phyloP scores from a whole-genome alignment of 2,329 filamentous ascomycete species.

The Chaetomiaceae sp. region DNA sequence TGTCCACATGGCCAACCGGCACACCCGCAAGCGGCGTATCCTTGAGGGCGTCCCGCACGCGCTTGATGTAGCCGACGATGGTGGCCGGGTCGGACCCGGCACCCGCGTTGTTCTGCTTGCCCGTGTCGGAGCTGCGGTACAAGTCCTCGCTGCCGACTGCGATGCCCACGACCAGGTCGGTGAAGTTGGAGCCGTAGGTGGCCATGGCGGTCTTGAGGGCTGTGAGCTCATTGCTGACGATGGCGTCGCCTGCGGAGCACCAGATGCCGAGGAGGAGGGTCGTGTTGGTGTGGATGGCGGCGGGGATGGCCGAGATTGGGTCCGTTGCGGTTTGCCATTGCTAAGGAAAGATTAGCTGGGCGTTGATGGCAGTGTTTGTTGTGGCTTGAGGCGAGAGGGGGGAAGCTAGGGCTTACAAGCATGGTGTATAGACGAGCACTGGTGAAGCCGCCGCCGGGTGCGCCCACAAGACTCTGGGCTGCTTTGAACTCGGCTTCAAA shows the following conservation, averaged over 20 bases:
- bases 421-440: slow-evolving; percentile 72
- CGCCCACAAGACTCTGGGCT: slow-evolving; percentile 60
- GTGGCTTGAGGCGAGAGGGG: slow-evolving; percentile 26
- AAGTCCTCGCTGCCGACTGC: slow-evolving; percentile 49
- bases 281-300: slow-evolving; percentile 76
- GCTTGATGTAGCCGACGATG: not conserved
- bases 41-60: not conserved
- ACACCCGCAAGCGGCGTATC: not conserved
- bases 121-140: not conserved
- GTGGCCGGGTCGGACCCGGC: not conserved
- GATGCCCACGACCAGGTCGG: slow-evolving; percentile 69
- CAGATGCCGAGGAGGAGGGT: slow-evolving; percentile 78
- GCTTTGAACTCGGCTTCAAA: slow-evolving; percentile 67
- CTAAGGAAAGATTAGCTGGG: slow-evolving; percentile 28
- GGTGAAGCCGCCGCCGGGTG: slow-evolving; percentile 55
- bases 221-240: slow-evolving; percentile 67
- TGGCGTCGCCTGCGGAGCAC: slow-evolving; percentile 63
- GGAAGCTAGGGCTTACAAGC: slow-evolving; percentile 42
- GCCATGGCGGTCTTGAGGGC: slow-evolving; percentile 66
- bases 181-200: slow-evolving; percentile 63
- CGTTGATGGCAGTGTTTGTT: not conserved
- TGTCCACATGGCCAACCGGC: slow-evolving; percentile 1
- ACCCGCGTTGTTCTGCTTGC: not conserved
- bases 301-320: slow-evolving; percentile 70
- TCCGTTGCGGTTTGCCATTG: slow-evolving; percentile 62